Evolutionary conservation across 306 rosid genomes (phyloP).

Genomic region (Cyclanthera cordifolia): DNA sequence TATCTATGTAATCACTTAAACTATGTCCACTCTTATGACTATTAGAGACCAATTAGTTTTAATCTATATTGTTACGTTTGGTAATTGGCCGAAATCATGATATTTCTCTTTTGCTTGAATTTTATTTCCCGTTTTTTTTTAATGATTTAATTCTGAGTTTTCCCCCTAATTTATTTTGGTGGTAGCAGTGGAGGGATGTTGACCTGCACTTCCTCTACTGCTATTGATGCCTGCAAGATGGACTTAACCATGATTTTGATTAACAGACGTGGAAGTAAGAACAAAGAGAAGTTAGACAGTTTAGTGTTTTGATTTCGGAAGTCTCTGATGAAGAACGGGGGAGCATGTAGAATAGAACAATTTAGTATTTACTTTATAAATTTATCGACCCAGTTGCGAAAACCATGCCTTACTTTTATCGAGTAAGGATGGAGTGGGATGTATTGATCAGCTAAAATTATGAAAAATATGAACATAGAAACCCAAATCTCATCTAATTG

Average conservation of each 20-base stretch:
- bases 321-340: neutral
- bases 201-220: neutral
- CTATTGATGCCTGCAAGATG: neutral
- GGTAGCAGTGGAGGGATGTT: neutral
- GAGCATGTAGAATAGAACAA: neutral
- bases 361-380: neutral
- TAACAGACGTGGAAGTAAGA: neutral
- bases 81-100: neutral
- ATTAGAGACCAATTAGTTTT: neutral
- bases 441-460: neutral
- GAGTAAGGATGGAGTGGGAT: neutral
- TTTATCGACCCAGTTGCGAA: neutral
- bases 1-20: slow-evolving; percentile 60
- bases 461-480: neutral
- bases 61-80: too few relatives aligned
- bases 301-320: neutral
- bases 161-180: neutral
- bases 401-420: neutral
- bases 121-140: neutral
- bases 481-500: neutral
- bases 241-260: neutral
- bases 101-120: neutral
- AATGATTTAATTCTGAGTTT: neutral
- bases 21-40: neutral
- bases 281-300: neutral